Conservation (phyloP, 169 alveolate genomes). For the Plasmodium cynomolgi region DNA sequence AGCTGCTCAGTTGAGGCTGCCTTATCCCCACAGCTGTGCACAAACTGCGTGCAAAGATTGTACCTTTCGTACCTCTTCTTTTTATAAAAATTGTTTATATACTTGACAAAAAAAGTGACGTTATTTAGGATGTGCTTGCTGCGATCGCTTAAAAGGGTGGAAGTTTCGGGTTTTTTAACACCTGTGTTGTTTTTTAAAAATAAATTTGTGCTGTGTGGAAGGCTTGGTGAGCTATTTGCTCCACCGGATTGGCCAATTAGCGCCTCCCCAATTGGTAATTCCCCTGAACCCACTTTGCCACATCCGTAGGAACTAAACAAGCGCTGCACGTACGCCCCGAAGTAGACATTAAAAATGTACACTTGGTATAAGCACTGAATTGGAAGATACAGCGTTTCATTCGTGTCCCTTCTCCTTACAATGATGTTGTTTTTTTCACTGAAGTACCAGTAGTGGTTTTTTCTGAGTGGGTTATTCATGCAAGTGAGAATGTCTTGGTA, state of each 20-base stretch:
- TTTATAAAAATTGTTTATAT: constrained; percentile 47
- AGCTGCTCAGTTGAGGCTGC: constrained; percentile 4
- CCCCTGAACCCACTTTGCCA: background rate
- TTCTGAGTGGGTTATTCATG: constrained; percentile 16
- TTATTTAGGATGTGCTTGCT: constrained; percentile 48
- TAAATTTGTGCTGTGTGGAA: constrained; percentile 1
- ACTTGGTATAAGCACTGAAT: constrained; percentile 45
- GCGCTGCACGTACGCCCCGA: constrained; percentile 7
- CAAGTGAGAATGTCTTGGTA: background rate
- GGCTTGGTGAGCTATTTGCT: background rate
- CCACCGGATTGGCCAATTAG: background rate
- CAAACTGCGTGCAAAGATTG: constrained; percentile 24
- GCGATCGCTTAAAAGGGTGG: constrained; percentile 31
- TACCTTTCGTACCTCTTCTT: constrained; percentile 21
- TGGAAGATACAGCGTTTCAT: constrained; percentile 26
- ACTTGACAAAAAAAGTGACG: constrained; percentile 39
- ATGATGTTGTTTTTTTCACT: constrained; percentile 30
- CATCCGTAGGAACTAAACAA: background rate
- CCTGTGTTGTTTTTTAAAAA: background rate
- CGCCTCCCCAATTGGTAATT: background rate
- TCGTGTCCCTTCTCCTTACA: background rate
- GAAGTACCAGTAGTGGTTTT: constrained; percentile 58
- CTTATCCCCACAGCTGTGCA: background rate
- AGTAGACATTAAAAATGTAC: constrained; percentile 50
- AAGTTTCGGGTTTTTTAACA: background rate